Base-by-base conservation (phyloP, 305 asterid genomes). In the Plantago lanceolata region DNA sequence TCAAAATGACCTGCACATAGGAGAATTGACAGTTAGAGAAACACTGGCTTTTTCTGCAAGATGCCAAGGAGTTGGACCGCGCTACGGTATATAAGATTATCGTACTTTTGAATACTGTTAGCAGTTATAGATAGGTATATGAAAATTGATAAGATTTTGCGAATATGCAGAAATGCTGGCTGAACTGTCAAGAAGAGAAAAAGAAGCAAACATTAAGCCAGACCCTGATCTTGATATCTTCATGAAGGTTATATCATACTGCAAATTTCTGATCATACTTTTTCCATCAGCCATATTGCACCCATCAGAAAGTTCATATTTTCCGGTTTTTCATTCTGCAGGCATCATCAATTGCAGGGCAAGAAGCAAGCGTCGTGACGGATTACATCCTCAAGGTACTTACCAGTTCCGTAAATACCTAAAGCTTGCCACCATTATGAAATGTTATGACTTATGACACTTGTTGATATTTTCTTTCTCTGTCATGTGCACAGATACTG, bases 31-130 rank as follows among this genome's bases (percentile, higher is more conserved):
- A 35, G 98, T 92, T 47, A 73, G 96, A 67, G 98, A 92, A 76
- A 92, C 98, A 31, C 47, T 92, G 66, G 89, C 90, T 19, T 92
- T 92, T 78, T 89, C 97, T 6, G 98, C 97, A 24, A 85, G 97
- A 79, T 92, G 96, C 68, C 98, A 89, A 81, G 98, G 98, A 55
- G 94, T 92, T 62, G 98, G 98, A 57, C 72, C 81, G 43, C 87
- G 93, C 59, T 84, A 84, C 54, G 92, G 98, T 92, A 31, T 40
- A 75, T 72, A 47, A 21, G 11, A 35, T 33, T 44, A 48, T 47
- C 61, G 37, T 48, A 62, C 56, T n/a, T 35, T 45, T 53, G 19
- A 16, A 33, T 43, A 6, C n/a, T 21, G 47, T 19, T 56, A 37
- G n/a, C 15, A 26, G 31, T 45, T 15, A 12, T 50, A 20, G 12